Evolutionary conservation across 768 basidiomycete genomes (phyloP).

Genomic region (Lyophyllum decastes): DNA sequence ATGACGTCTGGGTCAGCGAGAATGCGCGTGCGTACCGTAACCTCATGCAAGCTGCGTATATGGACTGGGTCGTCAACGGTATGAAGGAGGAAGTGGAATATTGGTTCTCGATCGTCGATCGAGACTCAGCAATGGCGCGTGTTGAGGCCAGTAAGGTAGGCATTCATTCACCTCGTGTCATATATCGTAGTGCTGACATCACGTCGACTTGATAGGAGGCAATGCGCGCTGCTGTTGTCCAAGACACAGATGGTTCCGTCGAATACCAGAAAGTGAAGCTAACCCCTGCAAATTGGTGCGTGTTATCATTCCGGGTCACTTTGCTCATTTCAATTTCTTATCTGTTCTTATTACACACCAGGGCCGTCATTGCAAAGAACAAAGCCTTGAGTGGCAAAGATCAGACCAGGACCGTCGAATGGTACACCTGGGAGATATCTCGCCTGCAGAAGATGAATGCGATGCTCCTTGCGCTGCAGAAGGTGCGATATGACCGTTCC

Average conservation of each 20-base stretch:
- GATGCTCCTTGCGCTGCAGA: background rate
- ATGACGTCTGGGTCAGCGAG: background rate
- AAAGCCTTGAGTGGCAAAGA: background rate
- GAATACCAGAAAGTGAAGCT: background rate
- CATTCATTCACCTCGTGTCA: background rate
- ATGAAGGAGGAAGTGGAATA: background rate
- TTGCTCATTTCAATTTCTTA: background rate
- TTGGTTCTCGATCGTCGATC: background rate
- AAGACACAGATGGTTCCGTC: background rate
- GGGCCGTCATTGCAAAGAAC: background rate
- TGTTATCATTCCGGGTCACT: background rate
- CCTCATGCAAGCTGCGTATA: background rate
- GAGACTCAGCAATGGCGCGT: background rate
- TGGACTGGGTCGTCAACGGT: background rate
- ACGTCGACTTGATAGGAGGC: background rate
- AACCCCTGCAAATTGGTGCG: background rate
- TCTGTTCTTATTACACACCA: background rate
- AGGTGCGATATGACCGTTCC: background rate
- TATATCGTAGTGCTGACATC: background rate
- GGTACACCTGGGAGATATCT: constrained; percentile 4
- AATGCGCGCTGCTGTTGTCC: background rate
- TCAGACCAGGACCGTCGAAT: background rate
- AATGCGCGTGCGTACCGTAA: background rate
- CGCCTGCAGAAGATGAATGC: constrained; percentile 1
- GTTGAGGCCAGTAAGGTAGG: background rate